Percentiles rank a stretch among this genome's conserved stretches.
Evolutionary conservation across 2,329 filamentous ascomycete species (phyloP).

Genomic region (Botrytis porri): DNA sequence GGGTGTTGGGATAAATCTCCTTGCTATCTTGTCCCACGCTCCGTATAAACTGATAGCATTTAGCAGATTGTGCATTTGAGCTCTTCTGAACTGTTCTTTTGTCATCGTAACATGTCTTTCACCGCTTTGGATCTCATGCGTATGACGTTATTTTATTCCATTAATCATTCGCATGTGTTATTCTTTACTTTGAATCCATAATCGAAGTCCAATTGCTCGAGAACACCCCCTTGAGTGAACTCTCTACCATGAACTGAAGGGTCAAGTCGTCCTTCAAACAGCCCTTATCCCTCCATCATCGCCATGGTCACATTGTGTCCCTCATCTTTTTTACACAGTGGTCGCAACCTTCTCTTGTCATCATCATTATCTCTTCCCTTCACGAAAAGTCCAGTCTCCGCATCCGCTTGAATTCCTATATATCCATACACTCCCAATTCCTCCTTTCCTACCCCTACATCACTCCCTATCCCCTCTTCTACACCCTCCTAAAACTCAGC

Average conservation of each 20-base stretch:
- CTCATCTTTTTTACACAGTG: background rate
- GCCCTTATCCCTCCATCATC: background rate
- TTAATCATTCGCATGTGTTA: conserved; percentile 4
- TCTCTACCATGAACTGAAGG: background rate
- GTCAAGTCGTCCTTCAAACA: background rate
- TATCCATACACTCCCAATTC: conserved; percentile 1
- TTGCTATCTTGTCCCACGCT: too few species aligned
- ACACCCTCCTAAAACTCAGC: conserved; percentile 13
- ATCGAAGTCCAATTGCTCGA: background rate
- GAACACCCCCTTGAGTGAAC: background rate
- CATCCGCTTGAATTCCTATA: background rate
- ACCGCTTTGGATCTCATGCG: background rate
- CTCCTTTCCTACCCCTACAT: background rate
- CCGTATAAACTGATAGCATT: background rate
- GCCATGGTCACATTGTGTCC: background rate
- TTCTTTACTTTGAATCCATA: background rate
- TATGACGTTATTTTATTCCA: background rate
- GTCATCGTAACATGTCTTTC: background rate
- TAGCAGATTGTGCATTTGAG: background rate
- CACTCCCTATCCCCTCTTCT: too few species aligned
- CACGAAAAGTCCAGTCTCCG: background rate
- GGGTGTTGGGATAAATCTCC: background rate
- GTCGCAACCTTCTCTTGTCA: background rate
- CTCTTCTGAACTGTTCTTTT: background rate
- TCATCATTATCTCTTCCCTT: background rate